Evolutionary conservation across 495 filamentous ascomycete genomes (phyloP).

Genomic region (Neurospora africana): DNA sequence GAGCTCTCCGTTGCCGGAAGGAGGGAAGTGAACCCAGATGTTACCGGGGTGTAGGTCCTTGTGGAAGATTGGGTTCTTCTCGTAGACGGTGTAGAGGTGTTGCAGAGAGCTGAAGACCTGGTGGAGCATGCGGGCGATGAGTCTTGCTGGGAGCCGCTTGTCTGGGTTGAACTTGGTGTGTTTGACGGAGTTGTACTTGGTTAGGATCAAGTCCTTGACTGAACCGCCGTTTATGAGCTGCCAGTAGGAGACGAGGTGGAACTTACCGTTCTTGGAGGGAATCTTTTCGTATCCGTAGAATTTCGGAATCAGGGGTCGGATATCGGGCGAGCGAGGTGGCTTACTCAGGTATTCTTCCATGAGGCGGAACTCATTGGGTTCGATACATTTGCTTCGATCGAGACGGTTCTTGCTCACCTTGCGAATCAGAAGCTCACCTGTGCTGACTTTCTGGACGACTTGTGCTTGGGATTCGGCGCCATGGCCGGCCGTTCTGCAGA

Average conservation of each 20-base stretch:
- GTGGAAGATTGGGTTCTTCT: background rate
- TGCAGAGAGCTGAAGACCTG: conserved; percentile 1
- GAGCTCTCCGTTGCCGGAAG: background rate
- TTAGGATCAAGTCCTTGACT: background rate
- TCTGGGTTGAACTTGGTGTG: background rate
- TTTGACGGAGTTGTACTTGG: background rate
- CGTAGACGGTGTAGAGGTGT: conserved; percentile 1
- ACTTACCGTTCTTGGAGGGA: background rate
- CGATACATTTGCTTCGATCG: background rate
- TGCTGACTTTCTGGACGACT: background rate
- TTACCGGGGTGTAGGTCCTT: background rate
- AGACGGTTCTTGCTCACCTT: background rate
- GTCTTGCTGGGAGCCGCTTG: background rate
- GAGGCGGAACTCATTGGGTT: background rate
- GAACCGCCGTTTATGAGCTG: conserved; percentile 1
- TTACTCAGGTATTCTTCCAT: background rate
- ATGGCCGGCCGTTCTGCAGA: background rate
- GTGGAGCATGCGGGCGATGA: background rate
- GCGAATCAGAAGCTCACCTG: background rate
- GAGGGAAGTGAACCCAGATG: background rate
- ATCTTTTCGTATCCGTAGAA: conserved; percentile 3
- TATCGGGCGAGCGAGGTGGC: background rate
- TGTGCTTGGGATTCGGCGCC: background rate
- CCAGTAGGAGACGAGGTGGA: conserved; percentile 3
- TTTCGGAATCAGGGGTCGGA: background rate